These are phyloP conservation scores for Myxozyma nipponensis DNA, from an alignment of 805 yeast genomes.

Conservation along the genomic window DNA sequence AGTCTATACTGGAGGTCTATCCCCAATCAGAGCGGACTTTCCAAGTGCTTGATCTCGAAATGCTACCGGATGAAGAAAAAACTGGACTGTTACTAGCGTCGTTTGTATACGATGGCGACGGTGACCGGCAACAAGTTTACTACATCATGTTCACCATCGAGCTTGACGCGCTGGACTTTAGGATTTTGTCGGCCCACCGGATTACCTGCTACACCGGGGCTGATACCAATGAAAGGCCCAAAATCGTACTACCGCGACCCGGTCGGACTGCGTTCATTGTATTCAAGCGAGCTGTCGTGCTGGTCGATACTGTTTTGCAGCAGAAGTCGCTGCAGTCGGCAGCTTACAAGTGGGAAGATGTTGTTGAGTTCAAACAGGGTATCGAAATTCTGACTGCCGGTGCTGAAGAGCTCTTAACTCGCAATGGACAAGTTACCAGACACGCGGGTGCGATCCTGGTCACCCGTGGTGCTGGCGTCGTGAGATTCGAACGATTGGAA, in stretches of 20 bases:
- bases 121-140: conserved; percentile 34
- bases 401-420: conserved; percentile 40
- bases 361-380: conserved; percentile 52
- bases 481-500: conserved; percentile 52
- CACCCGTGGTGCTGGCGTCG: conserved; percentile 56
- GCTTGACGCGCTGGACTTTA: conserved; percentile 49
- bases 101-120: conserved; percentile 37
- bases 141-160: conserved; percentile 54
- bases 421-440: conserved; percentile 30
- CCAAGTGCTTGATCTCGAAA: conserved; percentile 59
- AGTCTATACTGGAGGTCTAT: conserved; percentile 46
- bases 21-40: conserved; percentile 52
- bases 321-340: conserved; percentile 35
- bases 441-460: conserved; percentile 49
- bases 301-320: conserved; percentile 56
- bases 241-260: conserved; percentile 55
- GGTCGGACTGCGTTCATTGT: conserved; percentile 58
- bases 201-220: conserved; percentile 47
- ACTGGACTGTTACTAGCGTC: conserved; percentile 51
- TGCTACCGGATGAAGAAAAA: conserved; percentile 42
- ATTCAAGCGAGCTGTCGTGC: conserved; percentile 55
- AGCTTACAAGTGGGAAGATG: conserved; percentile 74
- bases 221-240: conserved; percentile 41
- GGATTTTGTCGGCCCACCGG: conserved; percentile 62
- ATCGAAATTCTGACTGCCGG: conserved; percentile 59